Conservation (phyloP, 2,329 filamentous ascomycete species). For the Mycosphaerella arachidis region DNA sequence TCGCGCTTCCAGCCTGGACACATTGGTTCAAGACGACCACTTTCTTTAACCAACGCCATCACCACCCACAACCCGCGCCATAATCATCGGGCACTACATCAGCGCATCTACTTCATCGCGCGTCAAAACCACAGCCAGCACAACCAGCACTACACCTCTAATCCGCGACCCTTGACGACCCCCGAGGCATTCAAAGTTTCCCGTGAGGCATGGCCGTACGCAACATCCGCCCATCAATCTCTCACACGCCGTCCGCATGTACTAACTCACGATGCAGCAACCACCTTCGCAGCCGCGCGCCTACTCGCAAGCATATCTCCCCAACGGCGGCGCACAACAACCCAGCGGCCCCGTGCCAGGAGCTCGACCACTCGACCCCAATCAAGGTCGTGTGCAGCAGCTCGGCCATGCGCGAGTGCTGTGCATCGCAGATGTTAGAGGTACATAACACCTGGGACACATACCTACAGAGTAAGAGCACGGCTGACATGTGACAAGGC, state of each 20-base stretch:
- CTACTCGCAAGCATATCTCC: slow-evolving; percentile 46
- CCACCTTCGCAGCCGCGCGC: slow-evolving; percentile 48
- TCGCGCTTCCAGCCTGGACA: too few species aligned
- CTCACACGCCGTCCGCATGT: background rate
- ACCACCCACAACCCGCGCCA: background rate
- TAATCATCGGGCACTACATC: background rate
- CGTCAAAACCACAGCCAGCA: background rate
- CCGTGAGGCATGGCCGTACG: background rate
- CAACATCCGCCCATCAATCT: background rate
- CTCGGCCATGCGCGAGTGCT: slow-evolving; percentile 46
- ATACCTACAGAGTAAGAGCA: slow-evolving; percentile 1
- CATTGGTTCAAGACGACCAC: background rate
- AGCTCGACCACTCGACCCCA: slow-evolving; percentile 47
- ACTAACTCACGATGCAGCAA: slow-evolving; percentile 36
- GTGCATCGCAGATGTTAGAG: slow-evolving; percentile 51
- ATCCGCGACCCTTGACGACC: background rate
- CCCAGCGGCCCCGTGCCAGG: slow-evolving; percentile 36
- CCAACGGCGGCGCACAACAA: slow-evolving; percentile 40
- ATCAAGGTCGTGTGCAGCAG: slow-evolving; percentile 51
- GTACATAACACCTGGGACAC: slow-evolving; percentile 27
- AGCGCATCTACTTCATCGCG: background rate
- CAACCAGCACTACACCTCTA: background rate
- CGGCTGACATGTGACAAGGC: slow-evolving; percentile 52
- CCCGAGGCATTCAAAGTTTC: background rate
- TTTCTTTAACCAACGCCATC: background rate